Evolutionary conservation across 352 stramenopile genomes (phyloP), one percentile per base, ranked within the genome.

Genomic region (Pythium chondricola): DNA sequence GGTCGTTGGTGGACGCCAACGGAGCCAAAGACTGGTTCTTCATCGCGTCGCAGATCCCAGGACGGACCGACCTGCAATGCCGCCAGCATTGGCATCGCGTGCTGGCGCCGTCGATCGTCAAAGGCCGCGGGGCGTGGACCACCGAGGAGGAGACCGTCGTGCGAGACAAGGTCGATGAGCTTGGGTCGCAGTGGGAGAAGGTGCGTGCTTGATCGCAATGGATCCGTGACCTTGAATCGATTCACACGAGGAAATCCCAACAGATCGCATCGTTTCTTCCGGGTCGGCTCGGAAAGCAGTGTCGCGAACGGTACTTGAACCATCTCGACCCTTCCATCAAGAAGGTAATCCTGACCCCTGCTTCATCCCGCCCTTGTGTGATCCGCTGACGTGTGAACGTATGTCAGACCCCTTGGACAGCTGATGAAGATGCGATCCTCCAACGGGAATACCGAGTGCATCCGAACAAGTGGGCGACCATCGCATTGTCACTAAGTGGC

Each of bases 61-160:
- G 69, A 26, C 62, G 77, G 5, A 89, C 80, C 0, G 80, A 91
- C 43, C 35, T 88, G 20, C 80, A 91, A 55, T 91, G 77, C 40
- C 61, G 82, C 20, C 80, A 92, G 52, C 80, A 92, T 40, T 92
- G 80, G 80, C 56, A 79, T 41, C 67, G 73, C 6, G 79, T 83
- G 35, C 44, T 85, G 17, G 54, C 82, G 25, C 58, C 63, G 2
- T 53, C 46, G 29, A 64, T 87, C 16, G 52, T 72, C 30, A 88
- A 87, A 50, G 80, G 77, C 9, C 76, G 74, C 67, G 55, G 56
- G 20, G 68, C 66, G 39, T 91, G 79, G 79, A 75, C 62, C 2
- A 0, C 39, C 4, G 48, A 55, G 0, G 79, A 91, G 36, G 76
- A 91, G 43, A 27, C 27, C 3, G 21, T 78, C 3, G 47, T 91